Conservation (phyloP, 257 asterid genomes). For the Solanum chaucha region DNA sequence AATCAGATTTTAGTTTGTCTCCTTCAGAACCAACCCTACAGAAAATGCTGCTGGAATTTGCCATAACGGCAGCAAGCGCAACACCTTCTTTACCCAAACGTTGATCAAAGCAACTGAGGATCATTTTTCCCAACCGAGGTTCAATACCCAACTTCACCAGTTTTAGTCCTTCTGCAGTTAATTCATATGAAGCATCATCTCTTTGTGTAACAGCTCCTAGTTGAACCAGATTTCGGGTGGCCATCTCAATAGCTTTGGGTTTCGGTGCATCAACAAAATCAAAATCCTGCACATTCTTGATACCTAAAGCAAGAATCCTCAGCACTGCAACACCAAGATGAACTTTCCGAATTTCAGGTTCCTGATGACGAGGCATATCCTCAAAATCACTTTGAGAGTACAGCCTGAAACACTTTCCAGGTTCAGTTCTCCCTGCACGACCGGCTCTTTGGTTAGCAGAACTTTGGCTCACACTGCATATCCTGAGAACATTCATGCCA, state of each 20-base stretch:
- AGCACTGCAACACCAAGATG: constrained; percentile 90
- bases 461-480: constrained; percentile 72
- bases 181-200: constrained; percentile 24
- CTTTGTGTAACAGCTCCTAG: constrained; percentile 50
- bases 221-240: constrained; percentile 62
- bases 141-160: constrained; percentile 87
- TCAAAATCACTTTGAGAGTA: constrained; percentile 56
- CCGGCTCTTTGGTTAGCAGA: constrained; percentile 96
- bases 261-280: constrained; percentile 88
- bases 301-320: constrained; percentile 82
- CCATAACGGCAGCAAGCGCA: constrained; percentile 92
- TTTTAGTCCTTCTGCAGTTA: constrained; percentile 54
- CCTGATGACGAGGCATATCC: constrained; percentile 60
- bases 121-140: constrained; percentile 86
- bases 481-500: constrained; percentile 76
- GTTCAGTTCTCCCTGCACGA: constrained; percentile 96
- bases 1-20: constrained; percentile 65
- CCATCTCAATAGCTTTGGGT: constrained; percentile 59
- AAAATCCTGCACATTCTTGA: constrained; percentile 53
- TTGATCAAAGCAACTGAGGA: constrained; percentile 45
- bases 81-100: constrained; percentile 78
- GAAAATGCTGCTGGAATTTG: constrained; percentile 78
- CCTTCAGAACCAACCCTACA: constrained; percentile 76
- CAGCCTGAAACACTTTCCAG: constrained; percentile 81
- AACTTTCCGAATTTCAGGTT: constrained; percentile 86